Base-by-base conservation (phyloP, 495 filamentous ascomycete genomes). In the Cercophora scortea region DNA sequence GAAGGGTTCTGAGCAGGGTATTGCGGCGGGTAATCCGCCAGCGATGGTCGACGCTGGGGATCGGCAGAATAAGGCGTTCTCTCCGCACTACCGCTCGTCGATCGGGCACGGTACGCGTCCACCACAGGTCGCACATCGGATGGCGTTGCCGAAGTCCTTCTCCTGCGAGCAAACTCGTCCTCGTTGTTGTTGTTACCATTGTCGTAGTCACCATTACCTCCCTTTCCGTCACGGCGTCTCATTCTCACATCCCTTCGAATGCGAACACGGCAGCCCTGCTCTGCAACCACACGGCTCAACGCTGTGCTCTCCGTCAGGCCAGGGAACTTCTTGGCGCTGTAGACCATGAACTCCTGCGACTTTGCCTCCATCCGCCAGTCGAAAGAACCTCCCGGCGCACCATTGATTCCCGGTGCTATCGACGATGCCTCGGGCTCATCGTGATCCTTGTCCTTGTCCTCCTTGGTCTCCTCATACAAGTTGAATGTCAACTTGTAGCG, bases 241-340 rank as follows among this genome's bases (percentile, higher is more conserved):
- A 98, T 98, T 42, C 93, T 84, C 13, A 98, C 93, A 77, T 98
- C 93, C 56, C 93, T 88, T 54, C 93, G 82, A 61, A 98, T 98
- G 25, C 93, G 86, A 41, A 98, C 93, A 53, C 94, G 90, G 66
- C 93, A 98, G 40, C 93, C 93, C 68, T 98, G 93, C 66, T 98
- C 93, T 8, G 93, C 91, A 51, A 98, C 90, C 39, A 88, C 84
- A 42, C 90, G 85, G 61, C 92, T 96, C 36, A 97, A 75, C 6
- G 78, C 72, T 0, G 93, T 98, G 69, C 90, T 96, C 68, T 93
- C 91, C 1, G 89, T 84, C 58, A 98, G 72, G 10, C 93, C 93
- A 38, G 93, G 93, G 74, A 98, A 98, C 74, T 96, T 98, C 82
- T 98, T 98, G 19, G 93, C 93, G 60, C 90, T 96, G 73, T 84